Percentiles rank a stretch among this genome's conserved stretches.
Conservation (phyloP, 2,329 filamentous ascomycete species). For the Talaromyces sp. region DNA sequence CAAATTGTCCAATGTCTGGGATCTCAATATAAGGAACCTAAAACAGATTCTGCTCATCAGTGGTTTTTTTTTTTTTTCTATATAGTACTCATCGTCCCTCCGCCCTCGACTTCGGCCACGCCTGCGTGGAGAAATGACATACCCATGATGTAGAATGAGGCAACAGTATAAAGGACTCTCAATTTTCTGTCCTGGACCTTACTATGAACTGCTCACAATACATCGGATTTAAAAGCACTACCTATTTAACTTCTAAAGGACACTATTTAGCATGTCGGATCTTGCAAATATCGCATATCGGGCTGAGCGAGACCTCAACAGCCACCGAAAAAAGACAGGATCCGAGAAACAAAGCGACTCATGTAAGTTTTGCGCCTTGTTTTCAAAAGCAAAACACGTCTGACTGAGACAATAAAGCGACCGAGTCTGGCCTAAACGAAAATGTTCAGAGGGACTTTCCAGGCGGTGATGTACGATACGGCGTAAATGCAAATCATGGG, state of each 20-base stretch:
- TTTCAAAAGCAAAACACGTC: neutral
- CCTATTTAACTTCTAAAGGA: neutral
- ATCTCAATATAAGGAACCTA: too few species aligned
- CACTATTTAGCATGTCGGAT: slow-evolving; percentile 1
- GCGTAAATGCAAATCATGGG: slow-evolving; percentile 26
- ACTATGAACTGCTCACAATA: neutral
- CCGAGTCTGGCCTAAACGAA: slow-evolving; percentile 39
- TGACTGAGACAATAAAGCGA: slow-evolving; percentile 17
- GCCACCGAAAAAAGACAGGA: slow-evolving; percentile 35
- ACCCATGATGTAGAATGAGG: slow-evolving; percentile 32
- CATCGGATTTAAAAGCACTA: neutral
- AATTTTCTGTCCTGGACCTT: too few species aligned
- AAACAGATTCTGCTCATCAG: neutral
- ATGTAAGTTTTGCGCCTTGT: slow-evolving; percentile 20
- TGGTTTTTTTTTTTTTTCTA: neutral
- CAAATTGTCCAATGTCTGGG: neutral
- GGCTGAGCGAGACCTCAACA: slow-evolving; percentile 38
- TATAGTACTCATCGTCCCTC: neutral
- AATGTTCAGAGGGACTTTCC: slow-evolving; percentile 34
- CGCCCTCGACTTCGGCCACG: neutral
- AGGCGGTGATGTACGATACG: slow-evolving; percentile 32
- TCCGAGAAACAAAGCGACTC: slow-evolving; percentile 34
- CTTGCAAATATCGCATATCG: slow-evolving; percentile 19
- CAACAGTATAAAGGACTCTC: slow-evolving; percentile 13
- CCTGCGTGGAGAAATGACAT: slow-evolving; percentile 20